Conservation (phyloP, 2,329 filamentous ascomycete genomes). For the Gaeumannomyces tritici region DNA sequence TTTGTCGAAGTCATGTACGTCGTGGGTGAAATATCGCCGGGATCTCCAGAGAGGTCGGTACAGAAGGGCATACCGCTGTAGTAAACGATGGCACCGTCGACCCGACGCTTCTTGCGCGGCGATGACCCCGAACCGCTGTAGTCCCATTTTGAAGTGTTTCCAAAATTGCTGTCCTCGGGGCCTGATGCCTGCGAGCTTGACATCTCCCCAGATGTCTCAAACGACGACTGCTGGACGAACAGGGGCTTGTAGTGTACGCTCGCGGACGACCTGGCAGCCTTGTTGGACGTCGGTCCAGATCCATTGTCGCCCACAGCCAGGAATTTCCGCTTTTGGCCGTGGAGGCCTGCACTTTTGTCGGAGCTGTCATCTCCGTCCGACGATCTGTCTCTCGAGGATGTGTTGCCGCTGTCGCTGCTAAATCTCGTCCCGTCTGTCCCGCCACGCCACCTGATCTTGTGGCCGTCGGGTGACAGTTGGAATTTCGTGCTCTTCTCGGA, state of each 20-base stretch:
- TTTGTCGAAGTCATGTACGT: constrained; percentile 39
- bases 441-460: constrained; percentile 72
- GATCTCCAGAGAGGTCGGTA: constrained; percentile 66
- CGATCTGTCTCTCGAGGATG: constrained; percentile 35
- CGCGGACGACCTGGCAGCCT: constrained; percentile 26
- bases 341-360: constrained; percentile 23
- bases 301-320: constrained; percentile 5
- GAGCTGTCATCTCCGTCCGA: constrained; percentile 35
- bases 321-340: constrained; percentile 36
- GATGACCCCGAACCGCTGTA: constrained; percentile 37
- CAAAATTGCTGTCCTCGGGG: constrained; percentile 37
- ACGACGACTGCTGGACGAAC: constrained; percentile 42
- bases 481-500: constrained; percentile 63
- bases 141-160: constrained; percentile 33
- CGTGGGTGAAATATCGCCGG: constrained; percentile 33
- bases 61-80: constrained; percentile 74
- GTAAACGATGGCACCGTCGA: constrained; percentile 72
- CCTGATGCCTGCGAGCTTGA: constrained; percentile 27
- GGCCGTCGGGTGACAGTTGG: constrained; percentile 67
- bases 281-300: constrained; percentile 22
- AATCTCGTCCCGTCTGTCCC: constrained; percentile 54
- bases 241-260: constrained; percentile 57
- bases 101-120: constrained; percentile 40
- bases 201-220: constrained; percentile 37
- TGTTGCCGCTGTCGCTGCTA: constrained; percentile 52